Evolutionary conservation across 371 early-diverging fungal genomes (phyloP).

Genomic region (Actinomortierella ambigua): DNA sequence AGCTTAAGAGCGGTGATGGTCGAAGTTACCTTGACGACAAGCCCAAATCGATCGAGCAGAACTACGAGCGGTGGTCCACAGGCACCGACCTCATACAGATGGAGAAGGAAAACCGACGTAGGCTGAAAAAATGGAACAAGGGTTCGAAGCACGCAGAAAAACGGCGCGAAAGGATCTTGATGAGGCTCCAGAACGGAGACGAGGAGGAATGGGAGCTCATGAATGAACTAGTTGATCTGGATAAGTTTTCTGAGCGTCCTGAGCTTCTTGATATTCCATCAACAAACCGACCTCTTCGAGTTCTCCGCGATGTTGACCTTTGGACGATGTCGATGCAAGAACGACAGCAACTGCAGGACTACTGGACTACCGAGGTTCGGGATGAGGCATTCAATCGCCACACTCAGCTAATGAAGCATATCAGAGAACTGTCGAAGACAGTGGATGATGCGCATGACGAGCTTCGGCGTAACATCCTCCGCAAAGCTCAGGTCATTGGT

Average conservation of each 20-base stretch:
- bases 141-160: no score
- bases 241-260: slow-evolving; percentile 12
- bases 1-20: no score
- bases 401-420: background rate
- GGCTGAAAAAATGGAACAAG: no score
- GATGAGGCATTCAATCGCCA: slow-evolving; percentile 3
- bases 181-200: no score
- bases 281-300: slow-evolving; percentile 28
- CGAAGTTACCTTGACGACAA: no score
- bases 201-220: no score
- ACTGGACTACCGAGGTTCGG: slow-evolving; percentile 34
- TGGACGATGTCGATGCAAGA: slow-evolving; percentile 43
- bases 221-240: background rate
- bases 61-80: no score
- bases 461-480: background rate
- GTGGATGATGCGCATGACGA: background rate
- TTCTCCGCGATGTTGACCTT: slow-evolving; percentile 20
- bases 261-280: slow-evolving; percentile 15
- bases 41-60: no score
- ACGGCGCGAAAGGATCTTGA: no score
- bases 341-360: slow-evolving; percentile 16
- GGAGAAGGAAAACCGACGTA: no score
- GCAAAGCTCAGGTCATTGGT: slow-evolving; percentile 33
- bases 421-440: background rate
- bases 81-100: no score